Evolutionary conservation across 176 grass and related monocot species (phyloP).

Genomic region (Aechmea fasciata): DNA sequence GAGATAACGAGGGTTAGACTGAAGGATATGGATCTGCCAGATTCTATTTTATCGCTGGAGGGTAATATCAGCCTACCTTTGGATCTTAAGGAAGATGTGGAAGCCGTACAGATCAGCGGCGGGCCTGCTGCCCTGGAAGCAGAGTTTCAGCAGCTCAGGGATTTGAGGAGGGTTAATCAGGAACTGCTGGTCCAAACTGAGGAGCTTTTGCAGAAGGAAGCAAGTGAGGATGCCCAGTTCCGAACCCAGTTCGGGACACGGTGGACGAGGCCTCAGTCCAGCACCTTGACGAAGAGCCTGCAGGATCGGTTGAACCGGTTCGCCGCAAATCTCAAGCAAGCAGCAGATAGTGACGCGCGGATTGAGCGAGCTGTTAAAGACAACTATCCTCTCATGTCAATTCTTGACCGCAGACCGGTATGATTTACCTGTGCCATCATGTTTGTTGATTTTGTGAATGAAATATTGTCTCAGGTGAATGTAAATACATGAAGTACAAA

Average conservation of each 20-base stretch:
- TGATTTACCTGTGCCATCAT: constrained; percentile 4
- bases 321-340: constrained; percentile 90
- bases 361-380: constrained; percentile 74
- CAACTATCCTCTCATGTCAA: constrained; percentile 72
- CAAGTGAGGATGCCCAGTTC: constrained; percentile 82
- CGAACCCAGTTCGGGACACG: constrained; percentile 83
- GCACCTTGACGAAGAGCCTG: constrained; percentile 90
- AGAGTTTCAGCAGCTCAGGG: constrained; percentile 90
- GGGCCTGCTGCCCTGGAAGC: constrained; percentile 74
- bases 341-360: constrained; percentile 64
- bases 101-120: constrained; percentile 97
- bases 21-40: constrained; percentile 98
- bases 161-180: constrained; percentile 95
- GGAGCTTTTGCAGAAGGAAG: constrained; percentile 93
- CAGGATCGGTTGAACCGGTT: constrained; percentile 89
- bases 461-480: no score
- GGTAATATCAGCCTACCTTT: constrained; percentile 79
- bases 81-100: constrained; percentile 80
- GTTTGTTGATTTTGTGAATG: no score
- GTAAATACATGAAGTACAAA: no score
- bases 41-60: constrained; percentile 94
- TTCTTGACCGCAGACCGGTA: constrained; percentile 87
- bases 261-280: constrained; percentile 92
- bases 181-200: constrained; percentile 87
- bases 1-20: constrained; percentile 89